Conservation (phyloP, 2,329 filamentous ascomycete genomes). For the Trematosphaeria pertusa region DNA sequence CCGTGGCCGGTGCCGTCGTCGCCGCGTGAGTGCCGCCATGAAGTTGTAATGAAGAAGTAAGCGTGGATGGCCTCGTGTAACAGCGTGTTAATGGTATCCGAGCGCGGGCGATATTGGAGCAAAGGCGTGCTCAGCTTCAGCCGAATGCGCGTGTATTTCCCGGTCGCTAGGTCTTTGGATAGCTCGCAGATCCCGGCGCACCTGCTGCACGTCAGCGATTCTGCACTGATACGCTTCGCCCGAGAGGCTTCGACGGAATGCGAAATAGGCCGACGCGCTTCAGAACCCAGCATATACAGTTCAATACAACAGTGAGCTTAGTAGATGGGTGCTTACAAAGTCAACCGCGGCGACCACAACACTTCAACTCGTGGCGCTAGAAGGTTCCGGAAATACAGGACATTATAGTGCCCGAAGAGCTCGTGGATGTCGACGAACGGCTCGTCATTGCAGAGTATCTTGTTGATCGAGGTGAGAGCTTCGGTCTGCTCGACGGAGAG, state of each 20-base stretch:
- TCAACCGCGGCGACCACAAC: slow-evolving; percentile 53
- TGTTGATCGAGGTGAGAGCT: slow-evolving; percentile 43
- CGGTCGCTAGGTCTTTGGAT: slow-evolving; percentile 45
- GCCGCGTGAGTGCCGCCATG: slow-evolving; percentile 51
- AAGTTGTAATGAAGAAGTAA: slow-evolving; percentile 56
- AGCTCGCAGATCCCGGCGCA: slow-evolving; percentile 57
- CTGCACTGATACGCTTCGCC: no score
- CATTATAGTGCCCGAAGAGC: slow-evolving; percentile 50
- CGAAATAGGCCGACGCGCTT: no score
- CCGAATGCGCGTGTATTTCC: slow-evolving; percentile 49
- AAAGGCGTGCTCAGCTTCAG: slow-evolving; percentile 54
- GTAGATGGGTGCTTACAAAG: slow-evolving; percentile 49
- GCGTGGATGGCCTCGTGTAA: slow-evolving; percentile 55
- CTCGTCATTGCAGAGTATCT: slow-evolving; percentile 46
- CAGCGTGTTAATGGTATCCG: slow-evolving; percentile 53
- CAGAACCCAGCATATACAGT: no score
- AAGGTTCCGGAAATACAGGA: slow-evolving; percentile 52
- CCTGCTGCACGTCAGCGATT: slow-evolving; percentile 19
- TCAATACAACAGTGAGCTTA: no score
- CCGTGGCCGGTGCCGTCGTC: slow-evolving; percentile 54
- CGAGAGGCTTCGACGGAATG: no score
- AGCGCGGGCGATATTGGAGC: slow-evolving; percentile 52
- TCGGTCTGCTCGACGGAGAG: slow-evolving; percentile 43
- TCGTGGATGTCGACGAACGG: slow-evolving; percentile 52
- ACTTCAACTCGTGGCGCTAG: slow-evolving; percentile 51